phyloP scores from a whole-genome alignment of 2,329 filamentous ascomycete genomes.

The Eutypa lata region DNA sequence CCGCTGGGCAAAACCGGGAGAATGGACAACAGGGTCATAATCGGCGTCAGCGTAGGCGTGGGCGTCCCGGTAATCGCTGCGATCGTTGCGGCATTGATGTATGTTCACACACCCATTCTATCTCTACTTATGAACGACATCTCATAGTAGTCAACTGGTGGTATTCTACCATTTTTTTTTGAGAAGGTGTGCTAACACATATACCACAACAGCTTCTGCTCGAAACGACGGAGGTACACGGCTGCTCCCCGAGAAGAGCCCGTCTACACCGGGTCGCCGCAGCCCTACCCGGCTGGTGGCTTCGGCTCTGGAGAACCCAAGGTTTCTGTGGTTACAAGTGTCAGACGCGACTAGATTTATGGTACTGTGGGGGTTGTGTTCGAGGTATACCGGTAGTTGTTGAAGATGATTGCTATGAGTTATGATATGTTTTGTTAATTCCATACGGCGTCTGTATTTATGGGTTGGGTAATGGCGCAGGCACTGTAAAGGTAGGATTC shows the following conservation, averaged over 20 bases:
- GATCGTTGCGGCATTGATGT: constrained; percentile 26
- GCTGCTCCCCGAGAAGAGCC: constrained; percentile 8
- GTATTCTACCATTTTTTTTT: too few species aligned
- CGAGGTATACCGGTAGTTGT: too few species aligned
- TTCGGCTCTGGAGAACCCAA: neutral
- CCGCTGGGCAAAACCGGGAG: constrained; percentile 24
- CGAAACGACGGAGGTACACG: constrained; percentile 13
- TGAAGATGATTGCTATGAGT: too few species aligned
- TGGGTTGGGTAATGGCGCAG: too few species aligned
- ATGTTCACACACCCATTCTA: constrained; percentile 15
- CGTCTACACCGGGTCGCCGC: constrained; percentile 9
- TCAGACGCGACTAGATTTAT: neutral
- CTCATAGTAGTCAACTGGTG: too few species aligned
- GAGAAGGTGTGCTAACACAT: neutral
- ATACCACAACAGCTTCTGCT: neutral
- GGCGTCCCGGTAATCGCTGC: constrained; percentile 37
- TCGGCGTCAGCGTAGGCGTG: constrained; percentile 46
- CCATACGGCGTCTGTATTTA: too few species aligned
- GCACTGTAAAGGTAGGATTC: too few species aligned
- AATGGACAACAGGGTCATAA: constrained; percentile 41
- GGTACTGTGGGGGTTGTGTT: too few species aligned
- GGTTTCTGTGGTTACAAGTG: neutral
- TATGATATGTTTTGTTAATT: too few species aligned
- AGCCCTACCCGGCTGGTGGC: neutral
- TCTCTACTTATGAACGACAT: neutral